These are phyloP conservation scores for Penicillium sp. DNA, from an alignment of 2,329 filamentous ascomycete species.

Conservation along the genomic window DNA sequence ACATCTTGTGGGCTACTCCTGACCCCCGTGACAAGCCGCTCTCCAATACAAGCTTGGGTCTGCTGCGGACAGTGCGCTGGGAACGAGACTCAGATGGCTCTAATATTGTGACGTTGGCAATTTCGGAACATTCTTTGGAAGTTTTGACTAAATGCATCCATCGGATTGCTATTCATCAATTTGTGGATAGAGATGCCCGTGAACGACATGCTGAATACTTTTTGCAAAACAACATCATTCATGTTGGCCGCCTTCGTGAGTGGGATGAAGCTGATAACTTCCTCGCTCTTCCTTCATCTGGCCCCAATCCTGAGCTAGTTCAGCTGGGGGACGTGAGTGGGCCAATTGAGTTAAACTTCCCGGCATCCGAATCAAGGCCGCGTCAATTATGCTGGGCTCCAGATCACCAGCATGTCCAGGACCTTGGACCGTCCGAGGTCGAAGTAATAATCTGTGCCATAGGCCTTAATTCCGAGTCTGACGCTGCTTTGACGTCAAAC, in stretches of 20 bases:
- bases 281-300: slow-evolving; percentile 8
- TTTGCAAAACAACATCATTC: slow-evolving; percentile 7
- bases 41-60: slow-evolving; percentile 14
- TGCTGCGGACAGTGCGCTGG: slow-evolving; percentile 22
- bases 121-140: background rate
- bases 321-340: slow-evolving; percentile 3
- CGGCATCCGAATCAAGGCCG: background rate
- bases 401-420: background rate
- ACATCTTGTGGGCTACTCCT: slow-evolving; percentile 16
- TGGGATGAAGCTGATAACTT: slow-evolving; percentile 14
- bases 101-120: slow-evolving; percentile 15
- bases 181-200: background rate
- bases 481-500: background rate
- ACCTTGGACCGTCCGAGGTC: slow-evolving; percentile 3
- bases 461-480: slow-evolving; percentile 5
- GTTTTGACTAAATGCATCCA: background rate
- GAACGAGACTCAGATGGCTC: slow-evolving; percentile 20
- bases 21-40: slow-evolving; percentile 1
- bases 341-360: slow-evolving; percentile 5
- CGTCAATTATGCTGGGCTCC: slow-evolving; percentile 7
- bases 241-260: slow-evolving; percentile 18
- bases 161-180: slow-evolving; percentile 16
- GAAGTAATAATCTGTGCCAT: slow-evolving; percentile 14
- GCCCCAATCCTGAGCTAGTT: slow-evolving; percentile 1
- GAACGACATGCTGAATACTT: slow-evolving; percentile 22